phyloP scores from a whole-genome alignment of 2,329 filamentous ascomycete species.

The Ophiocordyceps camponoti-rufipedis region DNA sequence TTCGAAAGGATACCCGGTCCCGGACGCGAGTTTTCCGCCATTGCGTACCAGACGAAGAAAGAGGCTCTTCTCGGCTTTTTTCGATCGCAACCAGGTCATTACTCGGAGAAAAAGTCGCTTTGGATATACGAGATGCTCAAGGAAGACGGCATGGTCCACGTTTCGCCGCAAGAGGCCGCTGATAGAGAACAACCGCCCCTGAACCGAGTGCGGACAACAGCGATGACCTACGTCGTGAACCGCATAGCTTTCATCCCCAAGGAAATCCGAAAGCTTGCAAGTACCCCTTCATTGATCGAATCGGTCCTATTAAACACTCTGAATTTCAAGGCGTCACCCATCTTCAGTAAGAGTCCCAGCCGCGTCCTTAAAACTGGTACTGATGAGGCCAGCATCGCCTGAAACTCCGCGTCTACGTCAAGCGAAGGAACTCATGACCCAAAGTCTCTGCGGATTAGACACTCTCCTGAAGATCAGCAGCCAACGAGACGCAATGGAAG shows the following conservation, averaged over 20 bases:
- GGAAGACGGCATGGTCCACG: not conserved
- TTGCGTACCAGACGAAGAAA: not conserved
- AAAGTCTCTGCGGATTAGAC: too few relatives aligned
- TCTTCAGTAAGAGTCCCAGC: too few relatives aligned
- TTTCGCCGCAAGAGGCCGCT: not conserved
- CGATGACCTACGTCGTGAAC: not conserved
- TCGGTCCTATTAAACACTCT: not conserved
- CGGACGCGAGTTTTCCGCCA: not conserved
- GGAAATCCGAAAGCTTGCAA: not conserved
- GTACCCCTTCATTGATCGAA: not conserved
- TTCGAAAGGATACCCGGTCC: not conserved
- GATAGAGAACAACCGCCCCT: not conserved
- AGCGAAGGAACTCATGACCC: too few relatives aligned
- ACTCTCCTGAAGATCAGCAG: too few relatives aligned
- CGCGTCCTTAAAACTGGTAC: too few relatives aligned
- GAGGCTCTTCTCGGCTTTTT: not conserved
- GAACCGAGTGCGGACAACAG: not conserved
- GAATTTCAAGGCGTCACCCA: not conserved
- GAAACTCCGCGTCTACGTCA: too few relatives aligned
- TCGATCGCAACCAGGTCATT: not conserved
- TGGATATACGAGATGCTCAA: not conserved
- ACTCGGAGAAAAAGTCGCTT: not conserved
- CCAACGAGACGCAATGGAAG: not conserved
- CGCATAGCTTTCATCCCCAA: not conserved
- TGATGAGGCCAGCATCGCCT: too few relatives aligned